Evolutionary conservation across 257 asterid species (phyloP), one percentile per base, ranked within the genome.

Genomic region (Nicotiana noctiflora): DNA sequence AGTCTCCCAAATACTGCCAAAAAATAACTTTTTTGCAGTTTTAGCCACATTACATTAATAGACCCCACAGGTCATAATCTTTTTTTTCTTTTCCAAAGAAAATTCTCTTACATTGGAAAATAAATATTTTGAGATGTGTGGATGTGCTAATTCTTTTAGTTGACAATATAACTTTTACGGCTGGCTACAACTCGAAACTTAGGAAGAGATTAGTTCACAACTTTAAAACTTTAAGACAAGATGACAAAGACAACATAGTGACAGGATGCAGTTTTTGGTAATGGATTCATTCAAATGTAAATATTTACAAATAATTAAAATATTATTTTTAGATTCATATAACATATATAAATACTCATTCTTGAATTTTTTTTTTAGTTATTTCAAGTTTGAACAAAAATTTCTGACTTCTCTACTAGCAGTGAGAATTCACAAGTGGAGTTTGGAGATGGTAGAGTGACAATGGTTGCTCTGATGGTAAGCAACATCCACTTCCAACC

Each of bases 11-110:
- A 82, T 76, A 63, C 68, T 17, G 84, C 86, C 95, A 92, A 92
- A 92, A 62, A 6, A 19, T 0, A 27, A 84, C 95, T 89, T 90
- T 90, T 92, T 92, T 81, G 1, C 52, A 23, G 14, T 18, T 78
- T 87, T 85, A 68, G 46, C 75, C 11, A 27, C 51, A 40, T 67
- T 18, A 5, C 37, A 52, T 23, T 72, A 46, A 46, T 72, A 3
- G 59, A 13, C 60, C 34, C 78, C 40, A 13, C 15, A 13, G 0
- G 13, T 46, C 60, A 72, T 21, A 72, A 3, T 72, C 21, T 5
- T 5, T 17, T 18, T 5, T 11, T 19, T 2, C n/a, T 19, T 37
- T 7, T 3, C 37, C 0, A 8, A 17, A 4, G 2, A 37, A 10
- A 9, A 8, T 3, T 4, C 4, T 18, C 4, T 1, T 34, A 51